These are phyloP conservation scores for Plasmodium sp. DNA, from an alignment of 169 alveolate genomes.

Conservation along the genomic window DNA sequence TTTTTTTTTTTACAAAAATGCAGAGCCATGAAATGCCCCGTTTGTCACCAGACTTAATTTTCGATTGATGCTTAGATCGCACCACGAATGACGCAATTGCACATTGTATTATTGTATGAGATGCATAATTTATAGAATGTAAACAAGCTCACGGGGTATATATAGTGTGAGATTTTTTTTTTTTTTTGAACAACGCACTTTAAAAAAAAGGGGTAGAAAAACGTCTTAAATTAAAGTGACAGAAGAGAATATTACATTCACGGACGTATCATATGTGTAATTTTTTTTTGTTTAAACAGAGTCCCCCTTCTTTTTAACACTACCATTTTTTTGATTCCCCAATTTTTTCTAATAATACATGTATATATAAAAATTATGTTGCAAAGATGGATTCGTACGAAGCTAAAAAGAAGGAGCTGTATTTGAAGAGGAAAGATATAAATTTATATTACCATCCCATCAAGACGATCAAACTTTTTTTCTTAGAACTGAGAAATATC, in stretches of 20 bases:
- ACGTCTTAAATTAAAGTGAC: neutral
- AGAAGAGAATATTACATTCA: neutral
- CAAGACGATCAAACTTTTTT: conserved; percentile 45
- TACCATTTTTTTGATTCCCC: neutral
- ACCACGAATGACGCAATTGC: neutral
- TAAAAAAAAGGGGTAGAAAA: neutral
- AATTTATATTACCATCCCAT: conserved; percentile 67
- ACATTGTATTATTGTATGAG: neutral
- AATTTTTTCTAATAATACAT: conserved; percentile 26
- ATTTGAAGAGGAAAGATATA: conserved; percentile 64
- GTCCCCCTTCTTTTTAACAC: neutral
- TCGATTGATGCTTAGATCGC: neutral
- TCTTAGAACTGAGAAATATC: conserved; percentile 41
- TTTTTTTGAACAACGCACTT: conserved; percentile 6
- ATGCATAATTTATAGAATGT: neutral
- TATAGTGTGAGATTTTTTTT: neutral
- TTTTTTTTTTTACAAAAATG: neutral
- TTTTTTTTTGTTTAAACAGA: neutral
- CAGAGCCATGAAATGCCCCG: neutral
- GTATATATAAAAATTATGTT: conserved; percentile 27
- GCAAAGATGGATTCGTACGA: conserved; percentile 59
- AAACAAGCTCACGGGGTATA: neutral
- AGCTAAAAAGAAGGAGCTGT: conserved; percentile 63
- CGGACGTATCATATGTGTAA: neutral
- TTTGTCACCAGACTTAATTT: neutral